These are phyloP conservation scores for Pezicula neosporulosa DNA, from an alignment of 2,329 filamentous ascomycete species.

Conservation along the genomic window DNA sequence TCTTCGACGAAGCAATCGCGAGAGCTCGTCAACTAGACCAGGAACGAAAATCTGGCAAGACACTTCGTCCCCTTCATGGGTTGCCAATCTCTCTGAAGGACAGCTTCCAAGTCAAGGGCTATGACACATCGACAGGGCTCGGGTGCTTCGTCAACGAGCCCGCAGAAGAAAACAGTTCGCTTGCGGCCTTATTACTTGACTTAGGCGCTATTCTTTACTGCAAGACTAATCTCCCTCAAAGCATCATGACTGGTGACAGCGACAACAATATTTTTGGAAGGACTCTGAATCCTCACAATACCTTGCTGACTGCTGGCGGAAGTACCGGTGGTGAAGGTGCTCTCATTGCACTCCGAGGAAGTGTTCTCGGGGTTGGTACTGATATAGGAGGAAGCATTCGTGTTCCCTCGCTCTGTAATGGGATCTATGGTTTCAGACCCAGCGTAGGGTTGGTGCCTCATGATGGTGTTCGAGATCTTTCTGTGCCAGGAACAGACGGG, in stretches of 20 bases:
- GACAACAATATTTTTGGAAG: slow-evolving; percentile 58
- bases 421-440: slow-evolving; percentile 44
- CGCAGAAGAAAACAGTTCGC: slow-evolving; percentile 45
- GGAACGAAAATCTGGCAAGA: slow-evolving; percentile 33
- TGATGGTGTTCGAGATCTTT: slow-evolving; percentile 47
- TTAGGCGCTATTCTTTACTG: slow-evolving; percentile 61
- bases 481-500: slow-evolving; percentile 46
- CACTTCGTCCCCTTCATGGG: slow-evolving; percentile 57
- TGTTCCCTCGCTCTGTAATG: slow-evolving; percentile 39
- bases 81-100: slow-evolving; percentile 55
- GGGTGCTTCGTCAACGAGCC: slow-evolving; percentile 48
- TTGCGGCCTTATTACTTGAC: slow-evolving; percentile 51
- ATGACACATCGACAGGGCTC: slow-evolving; percentile 50
- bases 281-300: slow-evolving; percentile 55
- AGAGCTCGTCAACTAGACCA: slow-evolving; percentile 41
- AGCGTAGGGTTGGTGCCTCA: slow-evolving; percentile 34
- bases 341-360: slow-evolving; percentile 45
- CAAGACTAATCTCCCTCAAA: slow-evolving; percentile 65
- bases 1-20: slow-evolving; percentile 41
- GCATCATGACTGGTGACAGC: slow-evolving; percentile 46
- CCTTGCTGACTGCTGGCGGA: slow-evolving; percentile 54
- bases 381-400: slow-evolving; percentile 47
- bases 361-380: slow-evolving; percentile 54
- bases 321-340: slow-evolving; percentile 60
- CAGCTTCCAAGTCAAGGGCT: slow-evolving; percentile 50